Base-by-base conservation (phyloP, 768 basidiomycete genomes). In the Exidia glandulosa region DNA sequence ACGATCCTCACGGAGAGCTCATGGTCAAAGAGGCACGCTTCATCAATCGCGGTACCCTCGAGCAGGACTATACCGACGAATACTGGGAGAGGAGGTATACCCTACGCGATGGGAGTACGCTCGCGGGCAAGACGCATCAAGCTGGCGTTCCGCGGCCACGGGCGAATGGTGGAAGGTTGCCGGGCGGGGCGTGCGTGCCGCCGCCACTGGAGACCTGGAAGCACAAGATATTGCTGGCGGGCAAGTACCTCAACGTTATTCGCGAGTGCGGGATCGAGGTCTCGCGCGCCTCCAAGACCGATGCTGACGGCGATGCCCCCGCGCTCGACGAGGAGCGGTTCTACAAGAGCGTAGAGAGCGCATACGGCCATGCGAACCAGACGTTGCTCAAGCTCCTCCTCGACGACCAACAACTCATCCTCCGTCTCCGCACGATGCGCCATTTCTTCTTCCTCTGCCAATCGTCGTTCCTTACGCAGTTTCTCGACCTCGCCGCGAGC, bases 21-120 rank as follows among this genome's bases (percentile, higher is more conserved):
- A 84, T 94, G 69, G 88, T 99, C 60, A 90, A 90, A 68, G 96
- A 97, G 73, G 90, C 87, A 73, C 89, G 89, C 66, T 92, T 92
- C 65, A 96, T 98, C 64, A 86, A 92, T 66, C 82, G 90, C 57
- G 90, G 90, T 3, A 89, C 88, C 41, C 74, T 98, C 65, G 94
- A 96, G 66, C 81, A 88, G 75, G 96, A 98, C 71, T 98, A 95
- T 71, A 94, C 90, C 16, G 96, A 99, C 70, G 95, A 98, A 66
- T 98, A 99, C 71, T 99, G 96, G 96, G 96, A 98, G 67, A 75
- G 90, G 61, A 77, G 95, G 62, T 99, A 98, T 73, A 97, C 93
- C 45, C 91, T 96, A n/a, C 66, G 72, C 16, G 61, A 82, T 80
- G 59, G 83, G 71, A 37, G 80, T 9, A 67, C 68, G 19, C 55